A percentile compares a stretch with the other conserved stretches of the same genome.
Conservation (phyloP, 2,329 filamentous ascomycete genomes). For the Trichoderma semiorbis region DNA sequence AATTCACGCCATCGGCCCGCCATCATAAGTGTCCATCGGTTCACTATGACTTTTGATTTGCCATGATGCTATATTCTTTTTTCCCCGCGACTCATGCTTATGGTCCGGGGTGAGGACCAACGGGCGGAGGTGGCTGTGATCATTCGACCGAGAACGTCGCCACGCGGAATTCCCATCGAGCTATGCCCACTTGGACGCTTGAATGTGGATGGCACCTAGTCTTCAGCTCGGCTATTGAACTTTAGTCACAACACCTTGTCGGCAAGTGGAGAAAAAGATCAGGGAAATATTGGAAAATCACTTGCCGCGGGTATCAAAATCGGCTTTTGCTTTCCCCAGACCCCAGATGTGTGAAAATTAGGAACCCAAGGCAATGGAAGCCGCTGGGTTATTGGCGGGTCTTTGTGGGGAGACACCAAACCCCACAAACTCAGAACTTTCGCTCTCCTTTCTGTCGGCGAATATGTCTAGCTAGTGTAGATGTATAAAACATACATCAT, state of each 20-base stretch:
- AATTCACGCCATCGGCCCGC: neutral
- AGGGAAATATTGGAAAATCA: neutral
- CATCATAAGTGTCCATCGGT: neutral
- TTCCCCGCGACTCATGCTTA: neutral
- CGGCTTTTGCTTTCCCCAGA: conserved; percentile 6
- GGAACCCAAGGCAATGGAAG: neutral
- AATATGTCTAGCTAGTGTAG: neutral
- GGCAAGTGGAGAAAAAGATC: neutral
- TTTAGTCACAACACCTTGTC: neutral
- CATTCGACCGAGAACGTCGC: neutral
- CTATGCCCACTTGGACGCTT: neutral
- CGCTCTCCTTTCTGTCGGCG: neutral
- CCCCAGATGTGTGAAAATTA: neutral
- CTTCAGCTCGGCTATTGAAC: neutral
- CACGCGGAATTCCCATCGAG: neutral
- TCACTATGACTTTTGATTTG: neutral
- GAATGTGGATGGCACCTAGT: neutral
- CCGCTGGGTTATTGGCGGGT: neutral
- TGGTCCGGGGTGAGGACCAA: neutral
- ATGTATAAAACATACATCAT: neutral
- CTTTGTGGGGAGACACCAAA: neutral
- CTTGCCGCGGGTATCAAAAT: neutral
- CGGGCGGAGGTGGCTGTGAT: neutral
- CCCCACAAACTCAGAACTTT: neutral
- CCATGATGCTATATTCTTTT: neutral